Base-by-base conservation (phyloP, 2,329 filamentous ascomycete species). In the Onygenales sp. region DNA sequence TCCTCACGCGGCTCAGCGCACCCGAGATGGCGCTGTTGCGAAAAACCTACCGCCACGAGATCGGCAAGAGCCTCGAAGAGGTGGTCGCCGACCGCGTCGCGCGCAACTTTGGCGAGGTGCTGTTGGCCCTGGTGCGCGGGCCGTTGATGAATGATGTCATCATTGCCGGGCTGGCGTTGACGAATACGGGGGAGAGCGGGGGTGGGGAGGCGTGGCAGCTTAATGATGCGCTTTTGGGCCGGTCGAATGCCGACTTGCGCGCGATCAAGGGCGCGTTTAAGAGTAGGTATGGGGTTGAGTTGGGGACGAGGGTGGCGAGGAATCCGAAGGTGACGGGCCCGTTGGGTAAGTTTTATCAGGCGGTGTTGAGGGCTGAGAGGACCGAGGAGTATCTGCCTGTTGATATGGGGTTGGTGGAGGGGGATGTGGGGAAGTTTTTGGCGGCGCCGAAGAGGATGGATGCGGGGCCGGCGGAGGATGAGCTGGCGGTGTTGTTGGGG, bases 301-400 rank as follows among this genome's bases (percentile, higher is more conserved):
- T 94, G 1, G 85, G 89, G 61, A 72, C 74, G 17, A 33, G 35
- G 11, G 9, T 49, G 5, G 31, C 17, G 3, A 9, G 83, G 83
- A 43, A 78, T 94, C 61, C 82, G 13, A 88, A 94, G 60, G 73
- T 94, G 14, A 88, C 83, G 61, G 79, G 86, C 67, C 90, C 89
- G 72, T 93, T 89, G 1, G 85, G 90, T 69, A 76, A 85, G 32
- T 83, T 93, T 64, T 94, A 92, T 71, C 73, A 87, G 69, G 89
- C 93, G 72, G 84, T 93, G 27, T 74, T 91, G 9, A 76, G 80
- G 32, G 87, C 83, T 2, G 81, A 77, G 52, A 79, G 87, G 43
- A 79, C 81, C 17, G 88, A 93, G 64, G 87, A 93, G 55, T 80
- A 81, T 5, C 78, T 79, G 0, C 86, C 85, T 0, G 81, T 90